These are phyloP conservation scores for Rhizopogon vesiculosus DNA, from an alignment of 768 basidiomycete genomes.

Conservation along the genomic window DNA sequence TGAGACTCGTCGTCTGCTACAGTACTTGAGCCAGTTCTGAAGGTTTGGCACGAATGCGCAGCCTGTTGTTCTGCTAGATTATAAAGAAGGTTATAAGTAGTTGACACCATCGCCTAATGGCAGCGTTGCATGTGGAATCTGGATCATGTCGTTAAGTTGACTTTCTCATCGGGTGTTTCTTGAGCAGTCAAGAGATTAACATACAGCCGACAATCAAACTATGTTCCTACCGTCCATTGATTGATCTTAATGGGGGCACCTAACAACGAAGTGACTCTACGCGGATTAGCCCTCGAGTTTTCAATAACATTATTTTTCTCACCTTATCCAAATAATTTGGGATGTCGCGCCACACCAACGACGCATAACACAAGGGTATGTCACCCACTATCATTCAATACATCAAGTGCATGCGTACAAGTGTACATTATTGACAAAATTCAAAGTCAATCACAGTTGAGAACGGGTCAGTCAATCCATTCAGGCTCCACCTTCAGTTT, in stretches of 20 bases:
- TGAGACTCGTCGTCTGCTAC: background rate
- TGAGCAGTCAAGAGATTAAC: too few relatives aligned
- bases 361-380: background rate
- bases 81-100: background rate
- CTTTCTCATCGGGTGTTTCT: background rate
- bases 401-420: background rate
- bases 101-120: too few relatives aligned
- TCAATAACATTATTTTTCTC: too few relatives aligned
- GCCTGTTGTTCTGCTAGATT: background rate
- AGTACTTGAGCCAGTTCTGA: too few relatives aligned
- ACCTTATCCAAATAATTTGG: too few relatives aligned
- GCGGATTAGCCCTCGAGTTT: too few relatives aligned
- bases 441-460: background rate
- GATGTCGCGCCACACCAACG: background rate
- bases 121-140: too few relatives aligned
- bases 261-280: too few relatives aligned
- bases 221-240: background rate
- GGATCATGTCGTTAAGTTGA: background rate
- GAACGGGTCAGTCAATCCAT: constrained; percentile 33
- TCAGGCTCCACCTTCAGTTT: constrained; percentile 30
- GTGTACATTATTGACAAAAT: too few relatives aligned
- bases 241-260: too few relatives aligned
- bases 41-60: background rate
- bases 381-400: background rate
- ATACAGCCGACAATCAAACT: background rate